Evolutionary conservation across 1,139 yeast species (phyloP).

Genomic region (Candida gigantensis): DNA sequence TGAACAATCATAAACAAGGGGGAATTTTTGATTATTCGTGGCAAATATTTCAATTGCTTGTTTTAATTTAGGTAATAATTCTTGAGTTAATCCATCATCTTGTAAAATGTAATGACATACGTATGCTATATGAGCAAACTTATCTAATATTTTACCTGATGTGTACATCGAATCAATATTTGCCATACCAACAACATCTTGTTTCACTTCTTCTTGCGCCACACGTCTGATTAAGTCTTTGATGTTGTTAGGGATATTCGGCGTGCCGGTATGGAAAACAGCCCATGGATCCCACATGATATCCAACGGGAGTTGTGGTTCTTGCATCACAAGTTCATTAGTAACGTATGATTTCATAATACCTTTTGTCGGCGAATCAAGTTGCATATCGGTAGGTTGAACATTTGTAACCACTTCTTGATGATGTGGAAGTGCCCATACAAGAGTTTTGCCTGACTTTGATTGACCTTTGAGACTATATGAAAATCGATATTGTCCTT

Average conservation of each 20-base stretch:
- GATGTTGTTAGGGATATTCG: constrained; percentile 41
- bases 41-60: constrained; percentile 62
- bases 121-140: constrained; percentile 71
- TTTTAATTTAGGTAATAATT: constrained; percentile 52
- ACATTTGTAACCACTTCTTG: constrained; percentile 40
- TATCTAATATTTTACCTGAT: constrained; percentile 72
- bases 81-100: constrained; percentile 46
- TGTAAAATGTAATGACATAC: constrained; percentile 58
- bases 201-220: constrained; percentile 52
- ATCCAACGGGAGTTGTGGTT: constrained; percentile 48
- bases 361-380: constrained; percentile 74
- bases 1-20: constrained; percentile 62
- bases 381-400: constrained; percentile 32
- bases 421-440: constrained; percentile 71
- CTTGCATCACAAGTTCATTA: constrained; percentile 49
- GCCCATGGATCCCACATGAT: constrained; percentile 65
- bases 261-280: constrained; percentile 31
- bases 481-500: constrained; percentile 30
- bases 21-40: constrained; percentile 56
- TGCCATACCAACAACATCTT: constrained; percentile 58
- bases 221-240: constrained; percentile 42
- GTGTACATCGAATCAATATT: constrained; percentile 74
- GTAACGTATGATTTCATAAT: constrained; percentile 60
- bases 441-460: constrained; percentile 30
- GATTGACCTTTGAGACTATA: constrained; percentile 34